phyloP scores from a whole-genome alignment of 768 basidiomycete genomes.

The Panus rudis region DNA sequence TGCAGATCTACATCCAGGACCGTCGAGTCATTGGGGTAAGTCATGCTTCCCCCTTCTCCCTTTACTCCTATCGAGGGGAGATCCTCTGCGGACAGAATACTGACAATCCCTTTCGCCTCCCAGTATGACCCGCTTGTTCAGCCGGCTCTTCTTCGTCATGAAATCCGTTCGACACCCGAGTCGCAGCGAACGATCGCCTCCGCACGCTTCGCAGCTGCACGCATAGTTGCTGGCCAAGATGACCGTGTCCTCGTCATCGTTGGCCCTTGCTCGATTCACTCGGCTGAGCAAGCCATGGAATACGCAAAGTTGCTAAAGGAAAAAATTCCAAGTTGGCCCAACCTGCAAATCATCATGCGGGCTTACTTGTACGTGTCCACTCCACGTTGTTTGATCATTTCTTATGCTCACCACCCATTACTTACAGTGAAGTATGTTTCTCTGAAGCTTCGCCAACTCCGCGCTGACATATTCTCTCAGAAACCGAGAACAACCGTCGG shows the following conservation, averaged over 20 bases:
- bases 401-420: background rate
- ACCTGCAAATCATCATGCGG: constrained; percentile 91
- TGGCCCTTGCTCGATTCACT: constrained; percentile 95
- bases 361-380: constrained; percentile 82
- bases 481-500: constrained; percentile 97
- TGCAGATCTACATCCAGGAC: constrained; percentile 74
- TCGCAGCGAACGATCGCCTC: constrained; percentile 73
- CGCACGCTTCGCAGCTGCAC: constrained; percentile 72
- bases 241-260: constrained; percentile 86
- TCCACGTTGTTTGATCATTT: constrained; percentile 5
- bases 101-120: constrained; percentile 3
- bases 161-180: constrained; percentile 58
- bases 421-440: constrained; percentile 32
- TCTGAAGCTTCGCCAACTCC: no score
- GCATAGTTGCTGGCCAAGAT: constrained; percentile 77
- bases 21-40: constrained; percentile 73
- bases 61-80: constrained; percentile 5
- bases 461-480: constrained; percentile 34
- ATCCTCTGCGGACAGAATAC: no score
- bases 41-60: constrained; percentile 8
- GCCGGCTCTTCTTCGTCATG: constrained; percentile 84
- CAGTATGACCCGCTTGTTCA: constrained; percentile 97
- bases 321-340: constrained; percentile 60
- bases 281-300: constrained; percentile 74
- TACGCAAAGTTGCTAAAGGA: constrained; percentile 70